Evolutionary conservation across 208 protist species (phyloP), one percentile per base, ranked within the genome.

Genomic region (Crithidia brevicula): DNA sequence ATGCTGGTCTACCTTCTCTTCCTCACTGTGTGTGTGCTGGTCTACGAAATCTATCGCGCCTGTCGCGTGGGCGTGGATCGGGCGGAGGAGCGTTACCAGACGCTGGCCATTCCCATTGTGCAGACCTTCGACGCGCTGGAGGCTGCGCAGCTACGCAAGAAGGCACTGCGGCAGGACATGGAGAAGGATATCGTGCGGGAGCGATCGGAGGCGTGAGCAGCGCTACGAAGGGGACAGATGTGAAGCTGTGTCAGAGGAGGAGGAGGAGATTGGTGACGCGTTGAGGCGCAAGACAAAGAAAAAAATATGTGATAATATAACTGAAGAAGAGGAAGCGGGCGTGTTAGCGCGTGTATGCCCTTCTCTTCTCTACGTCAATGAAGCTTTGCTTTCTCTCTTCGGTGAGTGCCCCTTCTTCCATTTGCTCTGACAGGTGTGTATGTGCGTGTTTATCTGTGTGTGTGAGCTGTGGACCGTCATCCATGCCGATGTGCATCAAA

Each of bases 101-200:
- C 85, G 11, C 25, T 95, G 52, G 80, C 89, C 5, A 86, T 95
- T 43, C 89, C 89, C 5, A 89, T 95, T 34, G 52, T 84, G 22
- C 86, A 93, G 63, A 95, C 89, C 43, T 89, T 95, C 53, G 85
- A 88, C 6, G 85, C 86, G 3, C 63, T 95, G 28, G 86, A 95
- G 72, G 85, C 79, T 25, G 73, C 77, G 43, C 80, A 92, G 71
- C 31, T 77, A 40, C 85, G 85, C 9, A 85, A 80, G 42, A 45
- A 58, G 20, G 31, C 13, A n/a, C 68, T 88, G 25, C 56, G 79
- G 51, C 51, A 70, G 40, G 85, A 95, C 58, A 84, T 95, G 79
- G 86, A 95, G 62, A 71, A 86, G n/a, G 89, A 95, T 63, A 77
- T 95, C 36, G 46, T 91, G 28, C 77, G 56, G 10, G 49, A 49